phyloP scores from a whole-genome alignment of 352 stramenopile species.

The Elongisporangium prolatum region DNA sequence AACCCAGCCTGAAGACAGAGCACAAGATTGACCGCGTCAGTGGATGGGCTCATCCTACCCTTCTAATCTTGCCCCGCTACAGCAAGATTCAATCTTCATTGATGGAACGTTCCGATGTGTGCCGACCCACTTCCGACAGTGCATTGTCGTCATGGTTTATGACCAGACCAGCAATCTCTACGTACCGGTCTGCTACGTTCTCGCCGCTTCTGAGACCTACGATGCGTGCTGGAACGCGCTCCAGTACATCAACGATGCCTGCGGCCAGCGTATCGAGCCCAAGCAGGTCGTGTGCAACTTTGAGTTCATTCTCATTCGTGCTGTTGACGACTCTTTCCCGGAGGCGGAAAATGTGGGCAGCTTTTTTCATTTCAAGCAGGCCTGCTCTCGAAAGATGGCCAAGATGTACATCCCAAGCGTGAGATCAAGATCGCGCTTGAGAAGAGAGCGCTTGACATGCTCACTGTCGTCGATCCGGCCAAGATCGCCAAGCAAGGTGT shows the following conservation, averaged over 20 bases:
- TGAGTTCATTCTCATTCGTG: slow-evolving; percentile 8
- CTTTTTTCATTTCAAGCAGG: slow-evolving; percentile 26
- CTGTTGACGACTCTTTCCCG: slow-evolving; percentile 11
- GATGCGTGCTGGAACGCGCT: slow-evolving; percentile 11
- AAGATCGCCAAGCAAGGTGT: slow-evolving; percentile 4
- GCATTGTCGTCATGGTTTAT: slow-evolving; percentile 14
- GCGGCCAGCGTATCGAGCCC: slow-evolving; percentile 2
- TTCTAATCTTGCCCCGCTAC: slow-evolving; percentile 10
- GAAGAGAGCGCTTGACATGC: too few relatives aligned
- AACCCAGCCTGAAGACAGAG: neutral
- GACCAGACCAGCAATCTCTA: slow-evolving; percentile 6
- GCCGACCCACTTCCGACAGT: slow-evolving; percentile 10
- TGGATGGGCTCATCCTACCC: slow-evolving; percentile 14
- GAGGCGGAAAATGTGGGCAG: slow-evolving; percentile 2
- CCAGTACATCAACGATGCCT: slow-evolving; percentile 5
- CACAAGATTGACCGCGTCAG: slow-evolving; percentile 7
- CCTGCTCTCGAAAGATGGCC: slow-evolving; percentile 8
- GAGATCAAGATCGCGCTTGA: slow-evolving; percentile 4
- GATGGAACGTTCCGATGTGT: too few relatives aligned
- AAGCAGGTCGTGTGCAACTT: slow-evolving; percentile 12
- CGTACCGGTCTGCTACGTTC: slow-evolving; percentile 5
- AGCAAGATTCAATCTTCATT: slow-evolving; percentile 12
- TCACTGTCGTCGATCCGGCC: slow-evolving; percentile 3
- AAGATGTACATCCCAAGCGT: slow-evolving; percentile 5
- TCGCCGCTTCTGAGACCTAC: slow-evolving; percentile 5